These are phyloP conservation scores for Lecanicillium sp. DNA, from an alignment of 2,329 filamentous ascomycete genomes.

Conservation along the genomic window DNA sequence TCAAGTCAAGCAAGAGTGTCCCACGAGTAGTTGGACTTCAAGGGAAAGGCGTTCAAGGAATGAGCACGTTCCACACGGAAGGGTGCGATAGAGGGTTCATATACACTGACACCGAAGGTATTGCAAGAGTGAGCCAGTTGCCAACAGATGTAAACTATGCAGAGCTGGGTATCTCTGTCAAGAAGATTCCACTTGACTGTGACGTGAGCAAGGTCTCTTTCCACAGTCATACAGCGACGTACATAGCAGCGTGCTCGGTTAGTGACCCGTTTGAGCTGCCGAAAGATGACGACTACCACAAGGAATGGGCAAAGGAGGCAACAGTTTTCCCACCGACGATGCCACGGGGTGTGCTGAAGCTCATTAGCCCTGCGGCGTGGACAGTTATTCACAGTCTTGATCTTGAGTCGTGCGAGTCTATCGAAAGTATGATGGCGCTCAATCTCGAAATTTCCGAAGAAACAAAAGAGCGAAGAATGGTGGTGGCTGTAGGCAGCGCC, in stretches of 20 bases:
- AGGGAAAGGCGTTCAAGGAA: constrained; percentile 57
- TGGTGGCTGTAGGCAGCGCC: constrained; percentile 79
- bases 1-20: constrained; percentile 70
- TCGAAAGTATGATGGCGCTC: constrained; percentile 75
- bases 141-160: constrained; percentile 58
- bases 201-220: constrained; percentile 70
- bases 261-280: constrained; percentile 70
- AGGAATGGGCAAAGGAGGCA: constrained; percentile 71
- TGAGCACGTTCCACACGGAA: constrained; percentile 70
- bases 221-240: constrained; percentile 65
- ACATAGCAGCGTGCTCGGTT: constrained; percentile 65
- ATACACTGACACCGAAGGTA: constrained; percentile 66
- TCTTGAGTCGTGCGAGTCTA: constrained; percentile 65
- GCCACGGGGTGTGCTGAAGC: constrained; percentile 64
- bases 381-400: constrained; percentile 67
- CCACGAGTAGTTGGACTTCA: constrained; percentile 70
- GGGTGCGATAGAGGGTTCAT: constrained; percentile 77
- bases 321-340: constrained; percentile 55
- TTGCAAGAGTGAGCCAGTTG: constrained; percentile 65
- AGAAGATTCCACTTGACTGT: constrained; percentile 59
- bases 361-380: constrained; percentile 72
- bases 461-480: constrained; percentile 74
- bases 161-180: constrained; percentile 68
- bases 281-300: constrained; percentile 76
- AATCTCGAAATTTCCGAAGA: constrained; percentile 85